Base-by-base conservation (phyloP, 2,329 filamentous ascomycete genomes). In the Penicillium sp. region DNA sequence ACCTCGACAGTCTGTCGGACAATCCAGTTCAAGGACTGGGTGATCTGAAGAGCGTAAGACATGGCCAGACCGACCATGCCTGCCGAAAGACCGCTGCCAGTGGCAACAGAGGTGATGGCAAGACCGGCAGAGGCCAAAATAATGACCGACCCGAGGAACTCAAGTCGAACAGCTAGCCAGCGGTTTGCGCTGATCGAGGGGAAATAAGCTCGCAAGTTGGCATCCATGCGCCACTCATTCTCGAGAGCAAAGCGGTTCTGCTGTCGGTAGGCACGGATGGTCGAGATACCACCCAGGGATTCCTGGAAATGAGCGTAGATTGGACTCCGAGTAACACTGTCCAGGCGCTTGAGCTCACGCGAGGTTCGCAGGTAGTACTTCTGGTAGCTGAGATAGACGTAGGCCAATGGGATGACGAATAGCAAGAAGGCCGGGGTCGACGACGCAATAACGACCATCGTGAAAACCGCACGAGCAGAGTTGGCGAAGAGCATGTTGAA, bases 291-390 rank as follows among this genome's bases (percentile, higher is more conserved):
- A 51, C 89, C 91, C 8, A 98, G 80, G 1, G 89, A 94, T 71
- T 98, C 94, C 66, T 98, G 93, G 74, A 98, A 98, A 69, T 98
- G 94, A 6, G 93, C 93, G 68, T 90, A 98, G 60, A 98, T 95
- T 22, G 94, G 94, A 67, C 90, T 96, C 60, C 89, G 85, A 66
- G 86, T 95, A 57, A 97, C 86, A 66, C 90, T 96, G 70, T 98
- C 93, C 49, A 98, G 77, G 55, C 93, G 81, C 76, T 98, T 98
- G 55, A 98, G 78, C 73, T 98, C 94, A 54, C 94, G 86, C 49
- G 93, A 98, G 11, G 93, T 96, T 52, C 90, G 82, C 40, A 98
- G 80, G 69, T 98, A 98, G 76, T 98, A 98, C 60, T 90, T 84
- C 70, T 98, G 93, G 60, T 97, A 95, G 72, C 84, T 94, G 58